Base-by-base conservation (phyloP, 495 filamentous ascomycete genomes). In the Melanomma pulvis-pyrius region DNA sequence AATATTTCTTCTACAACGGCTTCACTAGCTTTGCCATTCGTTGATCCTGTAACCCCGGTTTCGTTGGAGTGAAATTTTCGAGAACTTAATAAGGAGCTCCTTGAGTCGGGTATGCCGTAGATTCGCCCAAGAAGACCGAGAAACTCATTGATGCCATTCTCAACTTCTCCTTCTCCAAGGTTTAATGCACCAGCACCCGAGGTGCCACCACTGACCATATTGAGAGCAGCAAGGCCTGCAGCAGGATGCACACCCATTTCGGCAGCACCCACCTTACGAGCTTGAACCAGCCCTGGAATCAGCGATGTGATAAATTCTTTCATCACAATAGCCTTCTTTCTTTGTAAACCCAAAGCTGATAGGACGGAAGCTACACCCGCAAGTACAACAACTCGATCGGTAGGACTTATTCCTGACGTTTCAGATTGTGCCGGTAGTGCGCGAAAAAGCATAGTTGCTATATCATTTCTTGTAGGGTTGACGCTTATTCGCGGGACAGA, bases 201-300 rank as follows among this genome's bases (percentile, higher is more conserved):
- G 3, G 70, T 69, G 25, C 76, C 76, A 11, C 78, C 80, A 46
- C 79, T 79, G 2, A 76, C 73, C 39, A 73, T 80, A 56, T 76
- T 82, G 24, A 92, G 76, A 65, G 87, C 87, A 13, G 87, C 84
- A 44, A 96, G 76, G 1, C 65, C 69, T 25, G 71, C 71, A 28
- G 94, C 92, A 49, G 96, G 96, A 76, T 98, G 94, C 48, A 98
- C 89, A 4, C 96, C 94, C 61, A 93, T 88, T 69, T 97, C 94
- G 21, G 96, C 94, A 57, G 94, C 96, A 32, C 92, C 92, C 59
- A 92, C 83, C 59, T 96, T 97, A 41, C 94, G 83, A 17, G 96
- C 96, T 75, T 96, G 90, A n/a, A 96, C 88, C 29, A 98, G 79
- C 0, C 88, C 91, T 59, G 89, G 89, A 57, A 94, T 89, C 61